Evolutionary conservation across 2,329 filamentous ascomycete genomes (phyloP).

Genomic region (Colletotrichum tamarilloi): DNA sequence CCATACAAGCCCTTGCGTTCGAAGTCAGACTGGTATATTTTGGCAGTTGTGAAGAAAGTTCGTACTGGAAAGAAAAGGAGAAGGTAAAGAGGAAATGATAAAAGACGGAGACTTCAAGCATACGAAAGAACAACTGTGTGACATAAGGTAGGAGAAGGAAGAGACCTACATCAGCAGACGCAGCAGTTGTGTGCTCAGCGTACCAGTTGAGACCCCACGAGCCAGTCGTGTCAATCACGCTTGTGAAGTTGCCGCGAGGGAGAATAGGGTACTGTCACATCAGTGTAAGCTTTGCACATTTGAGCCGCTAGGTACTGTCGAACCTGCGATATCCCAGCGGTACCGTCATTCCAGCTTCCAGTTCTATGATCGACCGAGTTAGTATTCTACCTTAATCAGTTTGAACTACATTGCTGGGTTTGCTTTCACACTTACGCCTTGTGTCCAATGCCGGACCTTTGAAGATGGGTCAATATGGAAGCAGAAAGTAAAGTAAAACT

Average conservation of each 20-base stretch:
- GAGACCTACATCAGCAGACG: constrained; percentile 17
- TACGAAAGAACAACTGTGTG: background rate
- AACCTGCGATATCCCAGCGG: constrained; percentile 21
- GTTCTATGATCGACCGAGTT: background rate
- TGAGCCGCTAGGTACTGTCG: background rate
- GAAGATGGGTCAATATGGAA: background rate
- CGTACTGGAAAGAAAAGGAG: background rate
- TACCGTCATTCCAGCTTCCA: constrained; percentile 28
- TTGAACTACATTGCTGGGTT: too few relatives aligned
- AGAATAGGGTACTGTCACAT: constrained; percentile 10
- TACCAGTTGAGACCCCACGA: constrained; percentile 31
- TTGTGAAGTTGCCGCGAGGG: constrained; percentile 27
- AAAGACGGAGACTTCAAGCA: background rate
- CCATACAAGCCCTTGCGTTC: constrained; percentile 21
- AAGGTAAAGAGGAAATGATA: too few relatives aligned
- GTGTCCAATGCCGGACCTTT: constrained; percentile 30
- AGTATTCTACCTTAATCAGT: background rate
- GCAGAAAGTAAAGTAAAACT: background rate
- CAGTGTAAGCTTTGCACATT: background rate
- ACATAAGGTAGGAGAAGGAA: background rate
- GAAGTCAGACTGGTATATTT: background rate
- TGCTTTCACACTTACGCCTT: constrained; percentile 5
- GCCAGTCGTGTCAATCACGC: constrained; percentile 17
- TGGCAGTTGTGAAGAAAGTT: background rate
- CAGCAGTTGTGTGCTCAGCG: constrained; percentile 23